Evolutionary conservation across 169 alveolate species (phyloP).

Genomic region (Babesia bovis): DNA sequence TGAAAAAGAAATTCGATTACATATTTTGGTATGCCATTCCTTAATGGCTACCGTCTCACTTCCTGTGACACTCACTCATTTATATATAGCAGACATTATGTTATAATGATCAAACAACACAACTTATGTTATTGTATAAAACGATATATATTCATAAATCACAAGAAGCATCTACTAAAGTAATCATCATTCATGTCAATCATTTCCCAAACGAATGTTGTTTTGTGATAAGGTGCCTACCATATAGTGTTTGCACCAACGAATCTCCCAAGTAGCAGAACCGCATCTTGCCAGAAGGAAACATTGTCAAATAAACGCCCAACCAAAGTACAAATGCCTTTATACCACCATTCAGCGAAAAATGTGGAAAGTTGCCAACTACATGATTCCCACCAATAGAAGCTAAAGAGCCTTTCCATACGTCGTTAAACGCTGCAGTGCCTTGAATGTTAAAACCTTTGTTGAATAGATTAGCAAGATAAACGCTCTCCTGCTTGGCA

Average conservation of each 20-base stretch:
- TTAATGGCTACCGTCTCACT: too few relatives aligned
- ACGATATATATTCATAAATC: too few relatives aligned
- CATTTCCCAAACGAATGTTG: too few relatives aligned
- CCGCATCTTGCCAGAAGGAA: slow-evolving; percentile 68
- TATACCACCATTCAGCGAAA: slow-evolving; percentile 67
- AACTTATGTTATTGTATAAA: too few relatives aligned
- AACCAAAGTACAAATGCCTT: slow-evolving; percentile 67
- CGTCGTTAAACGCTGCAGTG: slow-evolving; percentile 60
- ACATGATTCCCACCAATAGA: slow-evolving; percentile 70
- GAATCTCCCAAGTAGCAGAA: slow-evolving; percentile 38
- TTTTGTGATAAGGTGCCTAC: slow-evolving; percentile 55
- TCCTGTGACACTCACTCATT: too few relatives aligned
- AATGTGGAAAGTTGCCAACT: slow-evolving; percentile 68
- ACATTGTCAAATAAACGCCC: slow-evolving; percentile 60
- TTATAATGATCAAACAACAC: too few relatives aligned
- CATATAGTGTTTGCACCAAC: slow-evolving; percentile 45
- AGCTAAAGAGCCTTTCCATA: slow-evolving; percentile 81
- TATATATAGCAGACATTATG: too few relatives aligned
- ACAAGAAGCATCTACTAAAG: too few relatives aligned
- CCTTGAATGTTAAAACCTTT: not conserved
- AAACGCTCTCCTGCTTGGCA: slow-evolving; percentile 77
- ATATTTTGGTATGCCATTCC: too few relatives aligned
- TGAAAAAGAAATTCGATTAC: too few relatives aligned
- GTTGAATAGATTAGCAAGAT: slow-evolving; percentile 67
- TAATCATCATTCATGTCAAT: too few relatives aligned